These are phyloP conservation scores for Salicornia ramosissima DNA, from an alignment of 148 eudicot species.

Conservation along the genomic window DNA sequence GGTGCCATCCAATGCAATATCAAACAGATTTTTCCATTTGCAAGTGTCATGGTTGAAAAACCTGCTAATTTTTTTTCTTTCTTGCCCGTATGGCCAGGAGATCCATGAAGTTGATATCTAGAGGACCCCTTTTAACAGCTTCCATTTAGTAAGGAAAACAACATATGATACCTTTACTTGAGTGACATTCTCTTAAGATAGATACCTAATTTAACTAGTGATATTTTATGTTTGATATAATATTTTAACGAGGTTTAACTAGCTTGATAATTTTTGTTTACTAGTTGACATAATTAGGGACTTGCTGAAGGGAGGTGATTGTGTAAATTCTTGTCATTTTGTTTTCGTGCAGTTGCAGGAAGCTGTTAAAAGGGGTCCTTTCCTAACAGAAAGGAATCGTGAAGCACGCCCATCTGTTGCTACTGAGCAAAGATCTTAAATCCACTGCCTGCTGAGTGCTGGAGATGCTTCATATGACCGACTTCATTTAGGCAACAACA, in stretches of 20 bases:
- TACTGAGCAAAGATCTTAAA: conserved; percentile 74
- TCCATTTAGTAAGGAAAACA: too few relatives aligned
- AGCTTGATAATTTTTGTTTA: background rate
- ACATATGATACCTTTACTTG: background rate
- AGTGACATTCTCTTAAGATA: background rate
- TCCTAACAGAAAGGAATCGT: conserved; percentile 46
- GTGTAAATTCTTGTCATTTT: background rate
- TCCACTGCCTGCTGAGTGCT: background rate
- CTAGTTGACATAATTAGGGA: background rate
- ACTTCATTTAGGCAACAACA: background rate
- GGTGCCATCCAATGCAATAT: background rate
- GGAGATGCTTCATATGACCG: conserved; percentile 1
- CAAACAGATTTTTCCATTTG: background rate
- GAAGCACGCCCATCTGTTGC: conserved; percentile 63
- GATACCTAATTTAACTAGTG: too few relatives aligned
- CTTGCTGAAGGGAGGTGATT: background rate
- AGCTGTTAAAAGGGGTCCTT: conserved; percentile 78
- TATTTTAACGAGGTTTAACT: background rate
- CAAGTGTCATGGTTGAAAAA: background rate
- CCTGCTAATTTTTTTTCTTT: background rate
- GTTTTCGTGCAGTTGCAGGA: conserved; percentile 59
- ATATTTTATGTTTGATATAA: background rate
- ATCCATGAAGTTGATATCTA: too few relatives aligned
- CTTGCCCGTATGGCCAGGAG: too few relatives aligned
- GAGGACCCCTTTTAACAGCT: too few relatives aligned